Evolutionary conservation across 2,329 filamentous ascomycete genomes (phyloP).

Genomic region (Neonectria neomacrospora): DNA sequence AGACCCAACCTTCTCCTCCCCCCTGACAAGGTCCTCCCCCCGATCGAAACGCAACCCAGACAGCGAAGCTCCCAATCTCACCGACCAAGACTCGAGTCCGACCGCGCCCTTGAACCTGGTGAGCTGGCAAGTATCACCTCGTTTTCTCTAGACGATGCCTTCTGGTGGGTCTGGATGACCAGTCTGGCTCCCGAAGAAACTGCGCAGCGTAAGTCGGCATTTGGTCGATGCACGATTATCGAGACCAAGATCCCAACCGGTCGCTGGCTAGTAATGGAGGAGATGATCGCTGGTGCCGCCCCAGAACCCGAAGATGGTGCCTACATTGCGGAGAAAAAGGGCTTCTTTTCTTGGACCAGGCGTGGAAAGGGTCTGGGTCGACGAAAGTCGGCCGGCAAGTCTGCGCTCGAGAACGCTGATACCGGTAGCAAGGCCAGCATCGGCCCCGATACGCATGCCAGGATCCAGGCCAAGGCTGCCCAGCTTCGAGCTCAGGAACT

Average conservation of each 20-base stretch:
- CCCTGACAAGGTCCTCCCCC: slow-evolving; percentile 90
- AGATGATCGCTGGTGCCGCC: slow-evolving; percentile 93
- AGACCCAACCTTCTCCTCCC: slow-evolving; percentile 80
- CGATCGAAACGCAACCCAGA: slow-evolving; percentile 76
- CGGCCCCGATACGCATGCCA: slow-evolving; percentile 89
- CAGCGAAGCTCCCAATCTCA: slow-evolving; percentile 91
- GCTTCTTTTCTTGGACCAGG: slow-evolving; percentile 87
- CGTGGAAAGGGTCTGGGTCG: slow-evolving; percentile 72
- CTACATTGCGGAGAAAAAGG: slow-evolving; percentile 95
- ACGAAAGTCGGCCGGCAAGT: slow-evolving; percentile 76
- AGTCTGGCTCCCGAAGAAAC: slow-evolving; percentile 94
- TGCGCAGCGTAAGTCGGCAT: slow-evolving; percentile 85
- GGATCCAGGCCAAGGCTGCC: slow-evolving; percentile 90
- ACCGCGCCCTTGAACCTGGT: slow-evolving; percentile 81
- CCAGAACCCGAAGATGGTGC: slow-evolving; percentile 85
- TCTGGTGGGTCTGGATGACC: slow-evolving; percentile 99
- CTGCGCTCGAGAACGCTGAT: slow-evolving; percentile 61
- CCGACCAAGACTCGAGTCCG: slow-evolving; percentile 74
- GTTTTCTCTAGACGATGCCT: slow-evolving; percentile 91
- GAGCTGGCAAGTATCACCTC: slow-evolving; percentile 92
- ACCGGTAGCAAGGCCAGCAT: slow-evolving; percentile 83
- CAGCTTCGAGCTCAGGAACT: slow-evolving; percentile 80
- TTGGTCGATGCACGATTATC: slow-evolving; percentile 91
- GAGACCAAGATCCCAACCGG: slow-evolving; percentile 86
- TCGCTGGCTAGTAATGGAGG: slow-evolving; percentile 94